These are phyloP conservation scores for Venturia effusa DNA, from an alignment of 2,329 filamentous ascomycete genomes.

Conservation along the genomic window DNA sequence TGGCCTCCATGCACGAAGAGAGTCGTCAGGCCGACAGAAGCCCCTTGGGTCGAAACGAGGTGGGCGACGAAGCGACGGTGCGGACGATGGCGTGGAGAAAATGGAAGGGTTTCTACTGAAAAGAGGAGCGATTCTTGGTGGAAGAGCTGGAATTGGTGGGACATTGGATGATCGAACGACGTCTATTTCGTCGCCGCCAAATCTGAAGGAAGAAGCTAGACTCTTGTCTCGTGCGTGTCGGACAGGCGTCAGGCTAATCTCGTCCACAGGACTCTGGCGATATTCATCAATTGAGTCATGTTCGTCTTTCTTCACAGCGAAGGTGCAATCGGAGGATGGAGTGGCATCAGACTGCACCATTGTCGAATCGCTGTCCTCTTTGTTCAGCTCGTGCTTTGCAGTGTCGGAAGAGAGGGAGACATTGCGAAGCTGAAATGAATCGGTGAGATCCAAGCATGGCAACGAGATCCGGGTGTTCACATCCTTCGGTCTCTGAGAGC, in stretches of 20 bases:
- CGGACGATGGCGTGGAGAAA: not conserved
- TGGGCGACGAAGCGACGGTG: not conserved
- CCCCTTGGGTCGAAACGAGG: not conserved
- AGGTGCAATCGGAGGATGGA: not conserved
- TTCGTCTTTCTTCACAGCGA: not conserved
- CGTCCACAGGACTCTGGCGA: not conserved
- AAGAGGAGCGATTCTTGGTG: not conserved
- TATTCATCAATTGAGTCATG: no score
- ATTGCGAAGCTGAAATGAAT: not conserved
- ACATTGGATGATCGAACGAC: not conserved
- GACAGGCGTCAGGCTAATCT: not conserved
- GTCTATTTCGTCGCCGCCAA: not conserved
- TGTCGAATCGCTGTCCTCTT: not conserved
- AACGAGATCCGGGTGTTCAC: not conserved
- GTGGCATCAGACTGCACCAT: not conserved
- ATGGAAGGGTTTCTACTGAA: not conserved
- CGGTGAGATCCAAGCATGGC: not conserved
- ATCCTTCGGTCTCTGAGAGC: not conserved
- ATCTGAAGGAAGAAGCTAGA: not conserved
- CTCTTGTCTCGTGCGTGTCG: not conserved
- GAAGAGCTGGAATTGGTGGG: not conserved
- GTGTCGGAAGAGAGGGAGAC: not conserved
- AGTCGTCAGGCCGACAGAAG: not conserved
- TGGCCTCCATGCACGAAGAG: not conserved
- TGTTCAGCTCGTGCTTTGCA: not conserved